These are phyloP conservation scores for Raphanus raphanistrum DNA, from an alignment of 345 rosid species.

Conservation along the genomic window DNA sequence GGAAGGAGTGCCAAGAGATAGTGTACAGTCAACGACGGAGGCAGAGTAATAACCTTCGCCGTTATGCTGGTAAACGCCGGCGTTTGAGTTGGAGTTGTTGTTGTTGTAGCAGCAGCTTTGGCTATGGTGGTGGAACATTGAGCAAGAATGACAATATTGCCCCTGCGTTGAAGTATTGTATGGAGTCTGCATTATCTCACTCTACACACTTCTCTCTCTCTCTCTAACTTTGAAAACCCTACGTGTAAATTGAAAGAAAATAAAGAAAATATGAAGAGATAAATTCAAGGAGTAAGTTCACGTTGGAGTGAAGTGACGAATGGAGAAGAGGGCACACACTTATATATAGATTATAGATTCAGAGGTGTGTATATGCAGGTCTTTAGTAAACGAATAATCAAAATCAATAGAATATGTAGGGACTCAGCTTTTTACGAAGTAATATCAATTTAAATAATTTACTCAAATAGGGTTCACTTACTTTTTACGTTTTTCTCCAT, in stretches of 20 bases:
- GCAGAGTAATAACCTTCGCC: slow-evolving; percentile 32
- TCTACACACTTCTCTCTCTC: background rate
- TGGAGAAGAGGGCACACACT: slow-evolving; percentile 31
- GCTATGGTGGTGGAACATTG: slow-evolving; percentile 40
- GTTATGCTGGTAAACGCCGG: slow-evolving; percentile 30
- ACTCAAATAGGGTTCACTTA: slow-evolving; percentile 23
- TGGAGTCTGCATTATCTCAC: slow-evolving; percentile 40
- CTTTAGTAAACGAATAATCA: slow-evolving; percentile 19
- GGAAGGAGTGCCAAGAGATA: slow-evolving; percentile 87
- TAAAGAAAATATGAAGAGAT: background rate
- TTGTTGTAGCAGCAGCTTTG: slow-evolving; percentile 30
- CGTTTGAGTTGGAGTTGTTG: slow-evolving; percentile 7
- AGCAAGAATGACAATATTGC: slow-evolving; percentile 38
- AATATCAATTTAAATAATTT: slow-evolving; percentile 9
- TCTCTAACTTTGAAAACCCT: slow-evolving; percentile 6
- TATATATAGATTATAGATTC: slow-evolving; percentile 31
- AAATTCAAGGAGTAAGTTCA: slow-evolving; percentile 4
- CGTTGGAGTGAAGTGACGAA: slow-evolving; percentile 33
- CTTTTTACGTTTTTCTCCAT: background rate
- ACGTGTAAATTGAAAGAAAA: background rate
- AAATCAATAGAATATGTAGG: slow-evolving; percentile 30
- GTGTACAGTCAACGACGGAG: slow-evolving; percentile 76
- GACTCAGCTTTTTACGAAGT: slow-evolving; percentile 34
- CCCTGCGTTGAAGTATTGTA: slow-evolving; percentile 39
- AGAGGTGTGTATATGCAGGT: slow-evolving; percentile 32